These are phyloP conservation scores for Fusarium sp. DNA, from an alignment of 2,329 filamentous ascomycete species.

Conservation along the genomic window DNA sequence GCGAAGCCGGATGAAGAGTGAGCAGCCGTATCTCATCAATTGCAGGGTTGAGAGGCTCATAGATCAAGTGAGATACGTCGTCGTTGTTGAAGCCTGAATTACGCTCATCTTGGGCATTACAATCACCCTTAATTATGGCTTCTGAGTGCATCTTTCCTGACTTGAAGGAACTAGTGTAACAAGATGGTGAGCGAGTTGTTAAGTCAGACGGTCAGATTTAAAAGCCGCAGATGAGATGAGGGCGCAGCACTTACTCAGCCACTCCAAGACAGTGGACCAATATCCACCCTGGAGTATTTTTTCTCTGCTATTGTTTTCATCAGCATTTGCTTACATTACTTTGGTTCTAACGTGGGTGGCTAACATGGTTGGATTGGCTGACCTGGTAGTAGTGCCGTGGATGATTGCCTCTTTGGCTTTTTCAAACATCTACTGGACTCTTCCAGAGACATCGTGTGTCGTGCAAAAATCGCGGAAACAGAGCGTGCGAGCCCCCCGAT, in stretches of 20 bases:
- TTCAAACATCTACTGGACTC: not conserved
- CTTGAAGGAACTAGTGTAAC: not conserved
- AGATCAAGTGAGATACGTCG: not conserved
- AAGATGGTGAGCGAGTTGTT: not conserved
- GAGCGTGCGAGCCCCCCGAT: not conserved
- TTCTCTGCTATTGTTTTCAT: not conserved
- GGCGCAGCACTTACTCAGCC: not conserved
- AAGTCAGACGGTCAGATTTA: not conserved
- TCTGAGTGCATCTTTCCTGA: not conserved
- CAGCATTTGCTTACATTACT: not conserved
- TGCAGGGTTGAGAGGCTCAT: not conserved
- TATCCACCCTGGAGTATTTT: not conserved
- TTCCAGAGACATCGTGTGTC: not conserved
- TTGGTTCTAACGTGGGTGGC: not conserved
- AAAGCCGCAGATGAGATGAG: not conserved
- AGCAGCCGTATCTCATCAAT: slow-evolving; percentile 19
- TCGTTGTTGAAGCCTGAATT: not conserved
- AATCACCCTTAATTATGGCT: not conserved
- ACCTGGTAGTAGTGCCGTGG: not conserved
- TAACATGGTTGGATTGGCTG: not conserved
- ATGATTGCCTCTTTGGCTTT: not conserved
- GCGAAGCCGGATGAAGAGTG: not conserved
- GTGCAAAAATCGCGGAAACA: no score
- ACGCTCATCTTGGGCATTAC: not conserved
- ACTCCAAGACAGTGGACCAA: not conserved